Percentiles rank a stretch among this genome's conserved stretches.
Evolutionary conservation across 495 filamentous ascomycete species (phyloP).

Genomic region (Friedmanniomyces simplex): DNA sequence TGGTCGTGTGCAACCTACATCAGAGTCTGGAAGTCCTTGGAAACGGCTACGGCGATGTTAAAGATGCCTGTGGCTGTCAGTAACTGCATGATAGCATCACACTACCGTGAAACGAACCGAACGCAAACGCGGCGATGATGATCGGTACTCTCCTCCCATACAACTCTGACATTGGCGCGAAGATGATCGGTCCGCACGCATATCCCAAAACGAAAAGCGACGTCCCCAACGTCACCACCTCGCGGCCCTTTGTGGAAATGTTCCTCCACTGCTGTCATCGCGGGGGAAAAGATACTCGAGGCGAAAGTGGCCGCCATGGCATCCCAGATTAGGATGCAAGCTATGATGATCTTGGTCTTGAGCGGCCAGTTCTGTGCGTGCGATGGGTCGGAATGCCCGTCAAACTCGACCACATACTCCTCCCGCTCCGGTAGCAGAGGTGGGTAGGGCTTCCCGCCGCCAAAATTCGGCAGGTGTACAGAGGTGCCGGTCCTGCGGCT

Average conservation of each 20-base stretch:
- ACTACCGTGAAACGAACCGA: conserved; percentile 54
- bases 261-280: conserved; percentile 41
- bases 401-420: conserved; percentile 45
- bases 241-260: conserved; percentile 46
- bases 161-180: conserved; percentile 68
- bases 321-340: conserved; percentile 66
- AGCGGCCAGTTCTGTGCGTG: conserved; percentile 79
- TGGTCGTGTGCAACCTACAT: conserved; percentile 27
- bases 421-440: conserved; percentile 32
- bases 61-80: conserved; percentile 36
- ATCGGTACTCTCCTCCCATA: conserved; percentile 64
- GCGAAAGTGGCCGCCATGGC: conserved; percentile 68
- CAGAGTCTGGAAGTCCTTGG: conserved; percentile 72
- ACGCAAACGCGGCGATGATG: conserved; percentile 64
- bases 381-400: conserved; percentile 33
- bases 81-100: neutral
- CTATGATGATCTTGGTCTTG: conserved; percentile 60
- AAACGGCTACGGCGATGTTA: conserved; percentile 56
- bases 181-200: conserved; percentile 48
- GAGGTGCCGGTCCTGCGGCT: neutral
- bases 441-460: conserved; percentile 34
- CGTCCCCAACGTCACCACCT: conserved; percentile 56
- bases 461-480: conserved; percentile 21
- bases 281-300: conserved; percentile 57
- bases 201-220: conserved; percentile 64